Evolutionary conservation across 768 basidiomycete genomes (phyloP).

Genomic region (Lactarius pseudohatsudake): DNA sequence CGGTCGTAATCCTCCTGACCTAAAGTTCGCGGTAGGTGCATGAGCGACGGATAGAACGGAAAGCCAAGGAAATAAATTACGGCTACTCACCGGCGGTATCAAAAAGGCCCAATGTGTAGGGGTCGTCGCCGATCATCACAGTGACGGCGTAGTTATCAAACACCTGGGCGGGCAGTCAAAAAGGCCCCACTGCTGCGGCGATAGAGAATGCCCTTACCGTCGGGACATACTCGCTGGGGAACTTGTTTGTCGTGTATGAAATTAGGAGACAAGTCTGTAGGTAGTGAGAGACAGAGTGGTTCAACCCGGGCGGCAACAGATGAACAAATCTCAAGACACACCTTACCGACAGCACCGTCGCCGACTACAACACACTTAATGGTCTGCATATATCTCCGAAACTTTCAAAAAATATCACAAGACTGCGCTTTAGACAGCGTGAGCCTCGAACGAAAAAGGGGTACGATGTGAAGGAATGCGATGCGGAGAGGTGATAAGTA

Average conservation of each 20-base stretch:
- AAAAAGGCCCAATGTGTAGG: slow-evolving; percentile 96
- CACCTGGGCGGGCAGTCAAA: slow-evolving; percentile 50
- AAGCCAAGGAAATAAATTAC: neutral
- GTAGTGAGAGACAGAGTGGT: slow-evolving; percentile 2
- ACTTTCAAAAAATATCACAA: slow-evolving; percentile 20
- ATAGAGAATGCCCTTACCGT: slow-evolving; percentile 61
- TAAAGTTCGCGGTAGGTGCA: slow-evolving; percentile 36
- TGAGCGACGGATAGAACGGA: slow-evolving; percentile 15
- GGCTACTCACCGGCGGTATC: slow-evolving; percentile 91
- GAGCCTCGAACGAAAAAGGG: slow-evolving; percentile 6
- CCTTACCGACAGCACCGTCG: slow-evolving; percentile 98
- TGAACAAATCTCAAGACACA: slow-evolving; percentile 41
- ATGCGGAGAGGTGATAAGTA: neutral
- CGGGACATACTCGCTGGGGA: slow-evolving; percentile 98
- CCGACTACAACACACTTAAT: slow-evolving; percentile 98
- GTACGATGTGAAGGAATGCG: slow-evolving; percentile 4
- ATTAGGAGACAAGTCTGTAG: slow-evolving; percentile 90
- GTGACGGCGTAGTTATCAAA: slow-evolving; percentile 99
- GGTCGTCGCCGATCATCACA: slow-evolving; percentile 99
- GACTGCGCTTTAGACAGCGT: slow-evolving; percentile 13
- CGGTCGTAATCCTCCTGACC: slow-evolving; percentile 99
- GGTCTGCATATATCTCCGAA: slow-evolving; percentile 69
- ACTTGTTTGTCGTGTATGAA: slow-evolving; percentile 97
- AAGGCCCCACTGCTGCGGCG: slow-evolving; percentile 26
- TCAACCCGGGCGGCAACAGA: neutral